Percentiles rank a stretch among this genome's conserved stretches.
phyloP scores from a whole-genome alignment of 768 basidiomycete species.

The Rhodotorula graminis region DNA sequence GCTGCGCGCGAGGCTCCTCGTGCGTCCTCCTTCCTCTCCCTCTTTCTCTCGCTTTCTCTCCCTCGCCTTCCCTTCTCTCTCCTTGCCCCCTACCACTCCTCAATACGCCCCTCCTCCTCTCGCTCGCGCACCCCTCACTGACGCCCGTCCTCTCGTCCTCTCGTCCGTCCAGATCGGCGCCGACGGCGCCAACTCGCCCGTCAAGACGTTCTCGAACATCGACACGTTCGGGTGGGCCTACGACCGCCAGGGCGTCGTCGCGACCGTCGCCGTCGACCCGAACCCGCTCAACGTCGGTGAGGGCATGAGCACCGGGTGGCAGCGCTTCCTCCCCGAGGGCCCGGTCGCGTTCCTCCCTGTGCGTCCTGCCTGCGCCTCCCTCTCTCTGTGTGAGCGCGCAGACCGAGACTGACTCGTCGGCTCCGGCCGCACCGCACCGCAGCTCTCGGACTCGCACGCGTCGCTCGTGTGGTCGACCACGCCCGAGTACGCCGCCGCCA shows the following conservation, averaged over 20 bases:
- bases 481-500: conserved; percentile 66
- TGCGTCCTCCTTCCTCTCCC: neutral
- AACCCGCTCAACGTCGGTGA: conserved; percentile 45
- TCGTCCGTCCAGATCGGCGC: conserved; percentile 68
- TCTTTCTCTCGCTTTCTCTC: no score
- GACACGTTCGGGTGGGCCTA: conserved; percentile 88
- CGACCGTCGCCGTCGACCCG: conserved; percentile 71
- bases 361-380: neutral
- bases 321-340: conserved; percentile 89
- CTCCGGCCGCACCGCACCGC: neutral
- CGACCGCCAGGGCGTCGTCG: conserved; percentile 80
- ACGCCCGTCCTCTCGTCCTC: neutral
- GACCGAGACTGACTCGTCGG: neutral
- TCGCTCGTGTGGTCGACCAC: conserved; percentile 93
- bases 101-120: neutral
- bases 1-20: conserved; percentile 37
- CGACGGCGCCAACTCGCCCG: conserved; percentile 91
- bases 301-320: conserved; percentile 74
- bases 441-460: conserved; percentile 59
- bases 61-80: no score
- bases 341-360: conserved; percentile 88
- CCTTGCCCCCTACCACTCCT: neutral
- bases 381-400: no score
- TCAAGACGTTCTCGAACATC: conserved; percentile 77
- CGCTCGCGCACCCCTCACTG: neutral